Evolutionary conservation across 2,329 filamentous ascomycete species (phyloP).

Genomic region (Fusarium euwallaceae): DNA sequence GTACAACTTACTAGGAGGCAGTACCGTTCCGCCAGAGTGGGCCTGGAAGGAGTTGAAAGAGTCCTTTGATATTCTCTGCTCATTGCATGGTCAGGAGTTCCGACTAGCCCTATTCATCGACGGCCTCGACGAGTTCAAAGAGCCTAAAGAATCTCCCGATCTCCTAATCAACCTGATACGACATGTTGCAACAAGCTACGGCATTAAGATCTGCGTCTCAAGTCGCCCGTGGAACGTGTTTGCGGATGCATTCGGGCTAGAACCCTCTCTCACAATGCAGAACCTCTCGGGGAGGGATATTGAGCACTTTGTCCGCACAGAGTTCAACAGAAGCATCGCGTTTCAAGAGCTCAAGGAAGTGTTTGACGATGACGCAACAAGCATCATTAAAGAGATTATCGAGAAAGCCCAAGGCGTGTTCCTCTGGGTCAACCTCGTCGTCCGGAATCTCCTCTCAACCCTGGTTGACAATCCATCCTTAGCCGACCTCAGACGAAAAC

Average conservation of each 20-base stretch:
- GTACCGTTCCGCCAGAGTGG: background rate
- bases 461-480: background rate
- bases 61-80: background rate
- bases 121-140: background rate
- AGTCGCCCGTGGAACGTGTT: background rate
- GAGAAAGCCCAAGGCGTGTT: background rate
- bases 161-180: background rate
- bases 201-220: background rate
- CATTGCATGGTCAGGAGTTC: background rate
- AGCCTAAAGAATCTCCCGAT: background rate
- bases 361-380: accelerated
- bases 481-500: background rate
- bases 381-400: background rate
- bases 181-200: background rate
- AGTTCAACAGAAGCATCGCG: background rate
- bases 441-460: background rate
- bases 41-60: background rate
- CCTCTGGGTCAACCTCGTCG: background rate
- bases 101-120: background rate
- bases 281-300: background rate
- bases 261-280: background rate
- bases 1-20: background rate
- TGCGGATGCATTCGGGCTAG: background rate
- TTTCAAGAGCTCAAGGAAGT: background rate
- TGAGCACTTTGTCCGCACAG: background rate